Conservation (phyloP, 306 rosid genomes). For the Cyclanthera cordifolia region DNA sequence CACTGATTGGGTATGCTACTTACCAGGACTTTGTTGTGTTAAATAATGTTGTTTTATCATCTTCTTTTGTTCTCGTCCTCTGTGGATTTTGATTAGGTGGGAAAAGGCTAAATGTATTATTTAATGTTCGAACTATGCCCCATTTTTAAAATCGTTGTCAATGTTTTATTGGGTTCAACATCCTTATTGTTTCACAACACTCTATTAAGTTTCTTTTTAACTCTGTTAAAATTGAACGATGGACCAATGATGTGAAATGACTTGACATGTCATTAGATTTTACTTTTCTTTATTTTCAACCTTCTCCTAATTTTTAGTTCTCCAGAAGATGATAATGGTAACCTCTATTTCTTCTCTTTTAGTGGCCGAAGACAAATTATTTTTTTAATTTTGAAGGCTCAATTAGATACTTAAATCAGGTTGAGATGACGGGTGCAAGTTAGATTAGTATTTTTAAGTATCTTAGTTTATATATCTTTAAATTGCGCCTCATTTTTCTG, state of each 20-base stretch:
- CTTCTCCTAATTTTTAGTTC: background rate
- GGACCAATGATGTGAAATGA: background rate
- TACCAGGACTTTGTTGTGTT: background rate
- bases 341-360: background rate
- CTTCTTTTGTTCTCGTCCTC: background rate
- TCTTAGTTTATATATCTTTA: background rate
- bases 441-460: background rate
- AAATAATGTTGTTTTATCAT: background rate
- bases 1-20: conserved; percentile 87
- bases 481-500: background rate
- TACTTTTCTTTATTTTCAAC: background rate
- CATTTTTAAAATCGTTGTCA: background rate
- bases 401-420: background rate
- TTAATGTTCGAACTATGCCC: background rate
- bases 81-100: background rate
- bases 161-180: background rate
- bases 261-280: background rate
- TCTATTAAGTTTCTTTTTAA: background rate
- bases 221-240: background rate
- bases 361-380: background rate
- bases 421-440: background rate
- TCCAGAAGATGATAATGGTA: background rate
- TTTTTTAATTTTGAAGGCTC: background rate
- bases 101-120: background rate
- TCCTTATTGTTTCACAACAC: background rate